Percentiles rank a stretch among this genome's conserved stretches.
These are phyloP conservation scores for Cordyceps cicadae DNA, from an alignment of 2,329 filamentous ascomycete species.

Conservation along the genomic window DNA sequence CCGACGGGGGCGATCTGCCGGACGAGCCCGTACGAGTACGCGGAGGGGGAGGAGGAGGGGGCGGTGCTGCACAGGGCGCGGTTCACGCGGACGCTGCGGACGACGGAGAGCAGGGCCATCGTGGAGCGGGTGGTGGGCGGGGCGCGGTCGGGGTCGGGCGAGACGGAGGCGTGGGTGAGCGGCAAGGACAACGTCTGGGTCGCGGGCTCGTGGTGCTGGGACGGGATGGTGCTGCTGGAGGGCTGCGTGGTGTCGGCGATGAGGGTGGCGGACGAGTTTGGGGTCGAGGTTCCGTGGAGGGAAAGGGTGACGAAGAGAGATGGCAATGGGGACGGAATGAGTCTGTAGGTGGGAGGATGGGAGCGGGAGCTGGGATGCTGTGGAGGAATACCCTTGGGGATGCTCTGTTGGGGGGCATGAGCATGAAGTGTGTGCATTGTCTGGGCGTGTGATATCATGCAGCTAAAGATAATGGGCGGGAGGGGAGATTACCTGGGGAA, in stretches of 20 bases:
- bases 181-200: slow-evolving; percentile 47
- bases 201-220: slow-evolving; percentile 55
- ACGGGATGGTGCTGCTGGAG: slow-evolving; percentile 55
- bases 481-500: no score
- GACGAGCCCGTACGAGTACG: slow-evolving; percentile 36
- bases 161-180: slow-evolving; percentile 36
- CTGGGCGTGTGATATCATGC: not conserved
- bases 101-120: slow-evolving; percentile 35
- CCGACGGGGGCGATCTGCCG: slow-evolving; percentile 43
- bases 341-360: not conserved
- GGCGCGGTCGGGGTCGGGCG: not conserved
- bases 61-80: slow-evolving; percentile 33
- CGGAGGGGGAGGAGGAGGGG: slow-evolving; percentile 30
- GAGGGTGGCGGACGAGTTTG: slow-evolving; percentile 44
- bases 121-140: slow-evolving; percentile 37
- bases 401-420: not conserved
- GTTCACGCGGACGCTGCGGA: slow-evolving; percentile 47
- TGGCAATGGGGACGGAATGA: not conserved
- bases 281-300: slow-evolving; percentile 34
- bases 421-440: not conserved
- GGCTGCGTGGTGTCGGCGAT: slow-evolving; percentile 53
- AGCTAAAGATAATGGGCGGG: not conserved
- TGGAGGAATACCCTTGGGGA: not conserved
- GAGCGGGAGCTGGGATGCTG: not conserved
- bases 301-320: not conserved